Percentiles rank a stretch among this genome's conserved stretches.
Conservation (phyloP, 208 protist genomes). For the Phytomonas sp. region DNA sequence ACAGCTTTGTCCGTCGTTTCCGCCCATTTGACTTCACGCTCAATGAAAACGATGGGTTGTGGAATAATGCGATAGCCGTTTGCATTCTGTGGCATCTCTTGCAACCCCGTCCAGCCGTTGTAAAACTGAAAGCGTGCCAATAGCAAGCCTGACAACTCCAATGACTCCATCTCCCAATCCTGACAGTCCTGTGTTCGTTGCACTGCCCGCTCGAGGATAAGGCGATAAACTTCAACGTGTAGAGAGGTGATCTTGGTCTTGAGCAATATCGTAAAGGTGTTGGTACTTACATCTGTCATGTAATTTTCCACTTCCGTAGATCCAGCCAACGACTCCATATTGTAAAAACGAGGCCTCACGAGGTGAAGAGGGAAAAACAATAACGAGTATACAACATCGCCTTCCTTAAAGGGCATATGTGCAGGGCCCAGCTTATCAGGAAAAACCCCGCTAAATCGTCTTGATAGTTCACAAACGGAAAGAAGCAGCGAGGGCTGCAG, state of each 20-base stretch:
- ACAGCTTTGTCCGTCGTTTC: not conserved
- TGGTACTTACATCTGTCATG: constrained; percentile 46
- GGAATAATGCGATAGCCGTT: constrained; percentile 67
- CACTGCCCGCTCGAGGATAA: constrained; percentile 13
- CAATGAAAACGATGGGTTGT: constrained; percentile 52
- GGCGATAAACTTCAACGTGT: constrained; percentile 29
- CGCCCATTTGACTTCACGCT: constrained; percentile 8
- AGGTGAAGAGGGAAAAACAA: constrained; percentile 70
- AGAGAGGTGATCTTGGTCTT: constrained; percentile 32
- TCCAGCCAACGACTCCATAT: constrained; percentile 40
- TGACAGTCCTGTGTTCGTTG: constrained; percentile 6
- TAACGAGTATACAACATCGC: constrained; percentile 45
- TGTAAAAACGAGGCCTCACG: constrained; percentile 47
- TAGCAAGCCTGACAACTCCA: constrained; percentile 18
- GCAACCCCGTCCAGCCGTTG: constrained; percentile 54
- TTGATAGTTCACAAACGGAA: not conserved
- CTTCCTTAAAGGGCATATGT: constrained; percentile 16
- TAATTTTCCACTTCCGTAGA: constrained; percentile 33
- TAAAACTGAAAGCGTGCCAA: constrained; percentile 41
- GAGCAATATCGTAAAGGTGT: constrained; percentile 56
- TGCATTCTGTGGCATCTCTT: constrained; percentile 60
- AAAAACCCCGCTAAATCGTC: constrained; percentile 4
- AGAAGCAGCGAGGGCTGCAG: constrained; percentile 19
- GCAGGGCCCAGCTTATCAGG: not conserved
- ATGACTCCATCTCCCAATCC: not conserved